Conservation (phyloP, 805 yeast genomes). For the Danielia reshetovae region DNA sequence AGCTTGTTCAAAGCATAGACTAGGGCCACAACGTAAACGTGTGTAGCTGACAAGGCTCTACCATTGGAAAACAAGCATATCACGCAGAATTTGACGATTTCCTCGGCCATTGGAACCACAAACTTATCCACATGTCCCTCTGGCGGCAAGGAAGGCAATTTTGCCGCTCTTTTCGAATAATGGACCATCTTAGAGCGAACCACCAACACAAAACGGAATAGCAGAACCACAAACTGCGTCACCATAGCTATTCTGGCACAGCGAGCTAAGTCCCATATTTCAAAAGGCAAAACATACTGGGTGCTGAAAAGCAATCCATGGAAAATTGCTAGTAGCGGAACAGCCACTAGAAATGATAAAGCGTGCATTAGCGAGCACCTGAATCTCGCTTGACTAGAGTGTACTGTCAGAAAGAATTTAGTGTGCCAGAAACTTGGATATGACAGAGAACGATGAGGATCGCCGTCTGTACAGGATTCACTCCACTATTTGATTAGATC, state of each 20-base stretch:
- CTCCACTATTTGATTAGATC: no score
- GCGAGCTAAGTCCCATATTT: background rate
- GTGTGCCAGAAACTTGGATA: no score
- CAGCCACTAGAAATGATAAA: background rate
- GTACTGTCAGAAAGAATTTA: no score
- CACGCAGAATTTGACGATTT: slow-evolving; percentile 3
- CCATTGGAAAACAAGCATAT: background rate
- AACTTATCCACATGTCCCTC: slow-evolving; percentile 6
- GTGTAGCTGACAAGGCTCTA: background rate
- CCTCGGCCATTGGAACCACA: slow-evolving; percentile 9
- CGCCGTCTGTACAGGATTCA: no score
- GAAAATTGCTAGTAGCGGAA: background rate
- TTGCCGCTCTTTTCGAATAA: slow-evolving; percentile 1
- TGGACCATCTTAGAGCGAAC: slow-evolving; percentile 4
- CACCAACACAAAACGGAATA: slow-evolving; percentile 4
- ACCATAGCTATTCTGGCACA: slow-evolving; percentile 4
- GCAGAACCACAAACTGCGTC: slow-evolving; percentile 5
- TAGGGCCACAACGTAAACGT: slow-evolving; percentile 2
- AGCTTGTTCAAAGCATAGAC: slow-evolving; percentile 10
- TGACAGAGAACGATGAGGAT: no score
- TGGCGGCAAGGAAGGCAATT: slow-evolving; percentile 9
- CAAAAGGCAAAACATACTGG: background rate
- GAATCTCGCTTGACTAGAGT: no score
- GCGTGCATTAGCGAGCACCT: no score
- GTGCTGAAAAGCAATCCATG: background rate